phyloP scores from a whole-genome alignment of 1,284 basidiomycete species.

The Sanghuangporus baumii region DNA sequence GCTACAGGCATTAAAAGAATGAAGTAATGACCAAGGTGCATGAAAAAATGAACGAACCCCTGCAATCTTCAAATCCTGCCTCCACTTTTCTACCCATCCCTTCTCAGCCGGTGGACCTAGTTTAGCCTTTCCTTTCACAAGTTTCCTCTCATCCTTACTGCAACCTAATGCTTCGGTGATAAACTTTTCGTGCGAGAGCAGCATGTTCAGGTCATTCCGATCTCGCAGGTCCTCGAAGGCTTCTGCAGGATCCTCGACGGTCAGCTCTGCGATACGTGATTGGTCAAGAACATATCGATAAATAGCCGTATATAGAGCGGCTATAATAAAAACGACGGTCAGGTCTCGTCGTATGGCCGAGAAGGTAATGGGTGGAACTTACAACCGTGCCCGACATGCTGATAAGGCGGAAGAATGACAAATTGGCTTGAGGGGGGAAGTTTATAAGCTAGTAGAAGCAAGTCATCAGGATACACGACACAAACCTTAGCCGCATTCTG shows the following conservation, averaged over 20 bases:
- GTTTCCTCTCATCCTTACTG: conserved; percentile 26
- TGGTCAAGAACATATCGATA: conserved; percentile 72
- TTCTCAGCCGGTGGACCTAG: conserved; percentile 74
- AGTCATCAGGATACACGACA: not conserved
- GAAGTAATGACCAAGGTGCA: not conserved
- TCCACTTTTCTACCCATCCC: conserved; percentile 76
- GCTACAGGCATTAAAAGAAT: conserved; percentile 37
- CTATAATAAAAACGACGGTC: conserved; percentile 33
- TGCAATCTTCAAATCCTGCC: conserved; percentile 85
- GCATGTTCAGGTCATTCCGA: conserved; percentile 82
- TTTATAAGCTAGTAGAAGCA: not conserved
- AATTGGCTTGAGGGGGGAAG: conserved; percentile 64
- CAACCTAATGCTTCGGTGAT: conserved; percentile 59
- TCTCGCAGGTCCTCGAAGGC: conserved; percentile 94
- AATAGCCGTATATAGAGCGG: conserved; percentile 83
- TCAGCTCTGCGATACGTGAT: conserved; percentile 78
- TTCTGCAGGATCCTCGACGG: conserved; percentile 96
- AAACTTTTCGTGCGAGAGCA: conserved; percentile 62
- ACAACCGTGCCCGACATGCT: conserved; percentile 89
- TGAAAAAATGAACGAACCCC: conserved; percentile 45
- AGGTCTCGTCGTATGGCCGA: conserved; percentile 7
- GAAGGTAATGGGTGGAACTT: conserved; percentile 27
- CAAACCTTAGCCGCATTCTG: conserved; percentile 77
- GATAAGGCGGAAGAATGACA: conserved; percentile 88
- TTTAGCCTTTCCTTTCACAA: conserved; percentile 44